Conservation (phyloP, 208 protist species). For the Leptomonas pyrrhocoris region DNA sequence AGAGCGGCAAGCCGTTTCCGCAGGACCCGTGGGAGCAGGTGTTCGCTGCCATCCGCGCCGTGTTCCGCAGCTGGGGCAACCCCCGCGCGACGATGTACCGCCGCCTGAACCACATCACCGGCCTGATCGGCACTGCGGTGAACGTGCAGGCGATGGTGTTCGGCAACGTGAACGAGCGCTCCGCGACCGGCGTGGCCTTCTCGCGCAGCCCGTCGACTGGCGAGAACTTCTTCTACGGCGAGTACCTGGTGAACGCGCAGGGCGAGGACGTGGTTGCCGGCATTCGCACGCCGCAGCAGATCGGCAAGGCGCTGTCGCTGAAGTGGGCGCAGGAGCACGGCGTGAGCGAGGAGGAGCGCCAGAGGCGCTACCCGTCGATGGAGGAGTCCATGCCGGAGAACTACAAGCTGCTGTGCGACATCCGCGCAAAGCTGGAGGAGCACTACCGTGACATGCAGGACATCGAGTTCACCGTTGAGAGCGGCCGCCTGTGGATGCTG, state of each 20-base stretch:
- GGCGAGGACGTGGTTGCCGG: slow-evolving; percentile 96
- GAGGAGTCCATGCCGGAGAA: slow-evolving; percentile 86
- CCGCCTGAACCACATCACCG: slow-evolving; percentile 90
- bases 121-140: slow-evolving; percentile 93
- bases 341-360: slow-evolving; percentile 70
- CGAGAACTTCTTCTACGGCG: slow-evolving; percentile 93
- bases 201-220: slow-evolving; percentile 94
- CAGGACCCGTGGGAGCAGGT: slow-evolving; percentile 91
- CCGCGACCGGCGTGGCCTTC: slow-evolving; percentile 95
- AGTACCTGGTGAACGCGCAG: slow-evolving; percentile 96
- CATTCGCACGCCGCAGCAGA: slow-evolving; percentile 93
- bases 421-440: slow-evolving; percentile 79
- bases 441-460: slow-evolving; percentile 97
- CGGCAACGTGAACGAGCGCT: slow-evolving; percentile 92
- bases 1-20: slow-evolving; percentile 82
- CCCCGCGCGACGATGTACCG: slow-evolving; percentile 92
- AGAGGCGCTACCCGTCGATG: slow-evolving; percentile 73
- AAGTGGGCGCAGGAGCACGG: slow-evolving; percentile 76
- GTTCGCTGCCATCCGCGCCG: slow-evolving; percentile 84
- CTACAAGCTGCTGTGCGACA: slow-evolving; percentile 87
- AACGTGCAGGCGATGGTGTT: slow-evolving; percentile 97
- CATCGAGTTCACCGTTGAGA: slow-evolving; percentile 97
- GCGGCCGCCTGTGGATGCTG: slow-evolving; percentile 94
- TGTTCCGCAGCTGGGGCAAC: slow-evolving; percentile 94
- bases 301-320: slow-evolving; percentile 61